Base-by-base conservation (phyloP, 176 grass and related monocot genomes). In the Calamus simplicifolius region DNA sequence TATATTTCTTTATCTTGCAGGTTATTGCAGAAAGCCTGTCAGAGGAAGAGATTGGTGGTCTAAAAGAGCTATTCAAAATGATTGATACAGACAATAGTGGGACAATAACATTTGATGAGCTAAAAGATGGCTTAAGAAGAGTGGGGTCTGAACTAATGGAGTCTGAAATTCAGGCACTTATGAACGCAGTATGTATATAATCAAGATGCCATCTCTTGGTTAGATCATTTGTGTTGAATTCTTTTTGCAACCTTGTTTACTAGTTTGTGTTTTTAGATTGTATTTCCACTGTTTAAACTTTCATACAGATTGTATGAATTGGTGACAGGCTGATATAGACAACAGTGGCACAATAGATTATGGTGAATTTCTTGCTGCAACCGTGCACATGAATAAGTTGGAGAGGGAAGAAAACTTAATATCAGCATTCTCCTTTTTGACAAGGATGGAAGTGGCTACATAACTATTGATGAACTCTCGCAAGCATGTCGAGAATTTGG, bases 341-440 rank as follows among this genome's bases (percentile, higher is more conserved):
- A 98, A 98, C 69, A 98, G 78, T 16, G 93, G 93, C 48, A 98
- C 87, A 23, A 98, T 98, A 73, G 93, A 98, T 54, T 98, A 98
- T 51, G 80, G 80, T n/a, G 93, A 98, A 84, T 98, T 98, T 76
- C 92, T 98, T 63, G 93, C 93, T 80, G 93, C 93, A 64, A 98
- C 93, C 10, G 67, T 98, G 62, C 93, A 98, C 85, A 84, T 98
- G 52, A 98, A 98, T 70, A 98, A 98, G 57, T 70, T 98, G 61
- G 93, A 92, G 38, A 81, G 93, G 1, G 93, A 98, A 73, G 93
- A 98, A 64, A 84, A 98, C 79, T 77, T 98, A 2, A 73, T 98
- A 48, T 87, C 84, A 51, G 93, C 93, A 19, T 98, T 98, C 81
- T 25, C 81, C 70, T 98, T 92, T 98, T 98, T 53, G 93, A 98